Conservation (phyloP, 2,329 filamentous ascomycete genomes). For the Phaeosphaeria sp. region DNA sequence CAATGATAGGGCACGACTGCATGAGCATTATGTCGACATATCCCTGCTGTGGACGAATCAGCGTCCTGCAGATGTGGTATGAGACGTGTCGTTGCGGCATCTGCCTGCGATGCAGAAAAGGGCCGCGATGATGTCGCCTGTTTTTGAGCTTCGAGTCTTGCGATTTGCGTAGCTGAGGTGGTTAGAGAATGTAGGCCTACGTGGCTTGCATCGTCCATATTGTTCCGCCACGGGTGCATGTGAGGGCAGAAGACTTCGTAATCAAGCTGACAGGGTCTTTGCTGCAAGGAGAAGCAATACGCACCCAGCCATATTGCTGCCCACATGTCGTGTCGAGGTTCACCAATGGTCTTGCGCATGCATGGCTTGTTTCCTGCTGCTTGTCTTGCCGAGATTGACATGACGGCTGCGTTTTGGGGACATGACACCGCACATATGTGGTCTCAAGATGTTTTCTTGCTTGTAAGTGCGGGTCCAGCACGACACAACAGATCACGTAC, state of each 20-base stretch:
- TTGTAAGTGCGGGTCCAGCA: background rate
- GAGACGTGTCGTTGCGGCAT: conserved; percentile 8
- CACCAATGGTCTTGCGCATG: background rate
- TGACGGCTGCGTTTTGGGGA: background rate
- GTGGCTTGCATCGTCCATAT: conserved; percentile 12
- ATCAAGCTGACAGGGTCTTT: conserved; percentile 6
- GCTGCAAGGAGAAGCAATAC: conserved; percentile 9
- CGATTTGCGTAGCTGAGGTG: background rate
- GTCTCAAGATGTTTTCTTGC: background rate
- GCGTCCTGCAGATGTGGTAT: background rate
- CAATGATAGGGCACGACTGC: conserved; percentile 12
- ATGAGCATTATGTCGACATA: conserved; percentile 8
- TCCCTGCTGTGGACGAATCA: conserved; percentile 15
- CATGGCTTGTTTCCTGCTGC: background rate
- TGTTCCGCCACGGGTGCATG: conserved; percentile 14
- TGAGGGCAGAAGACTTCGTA: conserved; percentile 4
- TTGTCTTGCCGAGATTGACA: background rate
- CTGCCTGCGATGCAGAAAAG: background rate
- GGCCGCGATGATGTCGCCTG: conserved; percentile 1
- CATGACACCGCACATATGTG: background rate
- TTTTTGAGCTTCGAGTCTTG: conserved; percentile 4
- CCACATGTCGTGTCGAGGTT: conserved; percentile 4
- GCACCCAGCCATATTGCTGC: background rate
- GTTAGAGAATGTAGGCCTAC: conserved; percentile 7
- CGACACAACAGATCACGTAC: conserved; percentile 2